Base-by-base conservation (phyloP, 306 rosid species). In the Fagus crenata region DNA sequence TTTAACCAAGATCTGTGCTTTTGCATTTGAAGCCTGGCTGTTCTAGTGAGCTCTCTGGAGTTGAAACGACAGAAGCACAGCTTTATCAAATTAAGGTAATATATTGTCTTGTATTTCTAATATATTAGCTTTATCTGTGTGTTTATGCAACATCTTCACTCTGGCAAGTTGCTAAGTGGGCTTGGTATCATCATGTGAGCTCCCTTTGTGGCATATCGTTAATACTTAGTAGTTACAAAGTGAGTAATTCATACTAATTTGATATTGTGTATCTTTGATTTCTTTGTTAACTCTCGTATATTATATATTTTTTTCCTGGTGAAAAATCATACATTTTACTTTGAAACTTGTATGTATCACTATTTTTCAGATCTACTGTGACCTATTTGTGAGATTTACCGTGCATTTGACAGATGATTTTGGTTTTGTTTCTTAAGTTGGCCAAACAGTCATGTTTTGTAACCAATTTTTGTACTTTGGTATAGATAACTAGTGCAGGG, bases 21-120 rank as follows among this genome's bases (percentile, higher is more conserved):
- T 81, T 53, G 35, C 33, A 37, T 76, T 78, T 77, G 77, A 81
- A 96, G 99, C 99, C 99, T 81, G 98, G 99, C 76, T 96, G 98
- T 86, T 96, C 99, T 60, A 87, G 96, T 84, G 99, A 96, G 87
- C 93, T 96, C 79, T 88, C 93, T 35, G 87, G 89, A 55, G 84
- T 87, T 40, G 86, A 84, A 54, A 83, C 90, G 69, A 71, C 86
- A 46, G 93, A 87, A 58, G 96, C 99, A 35, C 98, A 96, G 75
- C 95, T 96, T 73, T 89, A 91, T 79, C 97, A 90, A 75, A 90
- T 92, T 74, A 96, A 91, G 98, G 99, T 96, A 87, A 35, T 22
- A 4, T 71, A 33, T 51, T 54, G 11, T 75, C 73, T 77, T 77
- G 72, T 53, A 63, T 53, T 80, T 43, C 76, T 76, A 7, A 49